phyloP scores from a whole-genome alignment of 2,329 filamentous ascomycete genomes.

The Paecilomyces sp. region DNA sequence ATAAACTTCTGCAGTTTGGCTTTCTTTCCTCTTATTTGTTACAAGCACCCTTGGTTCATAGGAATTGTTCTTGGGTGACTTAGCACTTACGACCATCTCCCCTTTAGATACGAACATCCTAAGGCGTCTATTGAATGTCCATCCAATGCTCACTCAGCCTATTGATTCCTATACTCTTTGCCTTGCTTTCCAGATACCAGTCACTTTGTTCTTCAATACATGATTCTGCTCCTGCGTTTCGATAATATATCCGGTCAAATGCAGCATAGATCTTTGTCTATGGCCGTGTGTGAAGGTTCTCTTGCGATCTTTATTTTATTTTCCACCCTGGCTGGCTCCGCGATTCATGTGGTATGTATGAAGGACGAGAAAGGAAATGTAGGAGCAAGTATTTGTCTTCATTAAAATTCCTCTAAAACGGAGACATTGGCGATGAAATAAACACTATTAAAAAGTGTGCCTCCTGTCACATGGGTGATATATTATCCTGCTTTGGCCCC shows the following conservation, averaged over 20 bases:
- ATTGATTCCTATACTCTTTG: neutral
- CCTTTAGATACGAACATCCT: neutral
- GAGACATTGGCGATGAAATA: neutral
- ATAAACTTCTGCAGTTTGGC: neutral
- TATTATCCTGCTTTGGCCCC: too few relatives aligned
- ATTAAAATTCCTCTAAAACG: neutral
- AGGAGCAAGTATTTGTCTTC: neutral
- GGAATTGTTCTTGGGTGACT: neutral
- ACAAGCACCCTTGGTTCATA: neutral
- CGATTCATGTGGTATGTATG: neutral
- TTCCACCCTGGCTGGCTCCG: neutral
- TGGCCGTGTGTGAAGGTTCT: neutral
- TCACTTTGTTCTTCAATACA: neutral
- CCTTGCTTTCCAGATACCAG: neutral
- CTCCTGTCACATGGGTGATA: neutral
- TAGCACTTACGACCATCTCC: neutral
- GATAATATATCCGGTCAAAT: neutral
- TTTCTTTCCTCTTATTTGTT: neutral
- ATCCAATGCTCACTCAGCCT: neutral
- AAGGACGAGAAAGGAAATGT: neutral
- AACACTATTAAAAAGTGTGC: too few relatives aligned
- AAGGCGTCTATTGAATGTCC: neutral
- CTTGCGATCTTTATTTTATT: neutral
- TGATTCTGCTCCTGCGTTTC: neutral
- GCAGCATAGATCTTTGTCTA: neutral